Evolutionary conservation across 2,329 filamentous ascomycete genomes (phyloP), one percentile per base, ranked within the genome.

Genomic region (Lomentospora prolificans): DNA sequence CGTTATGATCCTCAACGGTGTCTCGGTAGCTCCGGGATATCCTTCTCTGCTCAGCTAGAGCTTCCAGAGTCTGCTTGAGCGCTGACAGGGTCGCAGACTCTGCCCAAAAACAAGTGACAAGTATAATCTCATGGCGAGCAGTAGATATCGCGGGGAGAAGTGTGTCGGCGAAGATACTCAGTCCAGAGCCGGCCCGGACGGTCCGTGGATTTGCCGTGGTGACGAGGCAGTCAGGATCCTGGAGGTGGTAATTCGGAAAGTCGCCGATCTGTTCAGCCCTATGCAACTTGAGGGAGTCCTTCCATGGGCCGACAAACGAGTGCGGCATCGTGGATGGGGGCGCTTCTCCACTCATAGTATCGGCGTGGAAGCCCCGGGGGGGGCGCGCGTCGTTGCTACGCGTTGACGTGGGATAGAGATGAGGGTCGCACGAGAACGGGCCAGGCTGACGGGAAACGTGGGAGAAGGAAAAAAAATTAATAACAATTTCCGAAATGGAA

Each of bases 21-120:
- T 44, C 51, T n/a, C 51, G 25, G 19, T 57, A 50, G 58, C 60
- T 22, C 61, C 27, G 59, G 67, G 57, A 57, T 62, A 53, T 58
- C 33, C 17, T 62, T 60, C 25, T 61, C 54, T 12, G 53, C 25
- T 48, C 44, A 9, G 86, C 87, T 7, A 94, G 75, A 53, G 72
- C 72, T 12, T 75, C 68, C 1, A 94, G 75, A 0, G 82, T 73
- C 3, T 78, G 70, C 39, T 72, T 75, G 10, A 94, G 71, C 0
- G 75, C 75, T 3, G 77, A 70, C 17, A 85, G 73, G 0, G 82
- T 85, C 1, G 75, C 68, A 0, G 87, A 91, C 0, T 73, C 72
- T 0, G 88, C 84, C 87, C 88, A 91, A 69, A 91, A 94, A 68
- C 89, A 92, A 7, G 89, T 92, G 5, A 90, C 86, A 44, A 94